Conservation (phyloP, 2,329 filamentous ascomycete species). For the Verticillium alfalfae region DNA sequence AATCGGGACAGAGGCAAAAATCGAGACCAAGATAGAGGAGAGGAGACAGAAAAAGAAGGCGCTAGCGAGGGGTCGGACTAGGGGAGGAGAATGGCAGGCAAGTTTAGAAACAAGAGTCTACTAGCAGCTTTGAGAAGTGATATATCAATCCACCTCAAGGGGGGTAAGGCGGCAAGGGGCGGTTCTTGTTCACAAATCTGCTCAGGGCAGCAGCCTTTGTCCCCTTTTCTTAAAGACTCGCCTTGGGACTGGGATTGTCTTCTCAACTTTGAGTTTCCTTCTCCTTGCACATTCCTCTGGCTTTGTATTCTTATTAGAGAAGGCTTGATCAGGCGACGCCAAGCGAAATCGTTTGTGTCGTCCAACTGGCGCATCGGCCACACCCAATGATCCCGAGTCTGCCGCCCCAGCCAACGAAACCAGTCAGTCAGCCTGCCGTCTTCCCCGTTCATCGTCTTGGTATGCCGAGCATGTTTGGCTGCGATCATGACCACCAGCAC, state of each 20-base stretch:
- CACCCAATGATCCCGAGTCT: not conserved
- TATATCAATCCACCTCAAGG: not conserved
- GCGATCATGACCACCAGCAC: not conserved
- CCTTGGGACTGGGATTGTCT: not conserved
- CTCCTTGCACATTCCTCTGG: not conserved
- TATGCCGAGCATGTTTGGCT: not conserved
- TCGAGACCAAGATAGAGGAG: not conserved
- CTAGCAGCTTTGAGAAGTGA: not conserved
- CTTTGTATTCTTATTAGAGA: not conserved
- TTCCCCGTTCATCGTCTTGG: too few species aligned
- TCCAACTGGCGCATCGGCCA: not conserved
- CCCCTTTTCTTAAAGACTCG: not conserved
- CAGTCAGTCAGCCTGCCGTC: not conserved
- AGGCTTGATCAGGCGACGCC: too few species aligned
- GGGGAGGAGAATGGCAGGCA: not conserved
- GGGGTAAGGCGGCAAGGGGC: too few species aligned
- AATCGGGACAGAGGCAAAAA: not conserved
- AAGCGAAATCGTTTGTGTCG: not conserved
- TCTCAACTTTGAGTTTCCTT: not conserved
- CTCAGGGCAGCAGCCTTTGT: not conserved
- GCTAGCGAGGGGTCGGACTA: not conserved
- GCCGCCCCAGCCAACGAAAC: not conserved
- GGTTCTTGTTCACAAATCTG: not conserved
- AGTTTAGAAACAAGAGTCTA: not conserved
- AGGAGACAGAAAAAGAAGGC: not conserved